Base-by-base conservation (phyloP, 164 flowering plant species). In the Vitis amurensis region DNA sequence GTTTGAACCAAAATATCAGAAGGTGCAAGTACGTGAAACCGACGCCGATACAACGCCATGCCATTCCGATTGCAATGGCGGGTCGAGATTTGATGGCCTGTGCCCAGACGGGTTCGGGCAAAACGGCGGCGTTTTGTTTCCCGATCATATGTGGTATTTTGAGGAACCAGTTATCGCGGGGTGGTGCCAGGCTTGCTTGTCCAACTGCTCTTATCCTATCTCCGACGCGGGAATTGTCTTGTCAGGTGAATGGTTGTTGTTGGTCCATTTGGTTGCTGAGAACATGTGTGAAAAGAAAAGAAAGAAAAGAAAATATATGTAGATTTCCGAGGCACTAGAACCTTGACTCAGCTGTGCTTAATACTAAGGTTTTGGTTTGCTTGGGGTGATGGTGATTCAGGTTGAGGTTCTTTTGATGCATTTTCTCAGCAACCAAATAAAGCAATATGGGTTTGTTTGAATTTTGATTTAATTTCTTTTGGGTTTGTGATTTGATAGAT, bases 61-160 rank as follows among this genome's bases (percentile, higher is more conserved):
- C 89, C 0, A 84, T 88, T 16, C 91, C 89, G n/a, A 81, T 86
- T 13, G 80, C 80, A 2, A 17, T 81, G 56, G 90, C 85, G 2
- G 92, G 92, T 19, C 73, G 92, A 19, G 90, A 86, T 58, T 59
- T 88, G 63, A 88, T 88, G 92, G 92, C 92, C 2, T 86, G 92
- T 69, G 88, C 92, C 1, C 90, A 88, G 76, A 88, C 91, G 4
- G 89, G 91, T 12, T 86, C 89, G 7, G 91, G 91, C 3, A 87
- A 87, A 73, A 87, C 91, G 3, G 91, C 88, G 0, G 91, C 91
- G 2, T 88, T 84, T 71, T 88, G 91, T 50, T 84, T 88, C 57
- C 90, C 92, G 1, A 86, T 86, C 17, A 83, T 86, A 16, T 68
- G 68, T 72, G 91, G 88, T 69, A 76, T 86, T 15, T 48, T 82